These are phyloP conservation scores for Suillus sp. DNA, from an alignment of 768 basidiomycete genomes.

Conservation along the genomic window DNA sequence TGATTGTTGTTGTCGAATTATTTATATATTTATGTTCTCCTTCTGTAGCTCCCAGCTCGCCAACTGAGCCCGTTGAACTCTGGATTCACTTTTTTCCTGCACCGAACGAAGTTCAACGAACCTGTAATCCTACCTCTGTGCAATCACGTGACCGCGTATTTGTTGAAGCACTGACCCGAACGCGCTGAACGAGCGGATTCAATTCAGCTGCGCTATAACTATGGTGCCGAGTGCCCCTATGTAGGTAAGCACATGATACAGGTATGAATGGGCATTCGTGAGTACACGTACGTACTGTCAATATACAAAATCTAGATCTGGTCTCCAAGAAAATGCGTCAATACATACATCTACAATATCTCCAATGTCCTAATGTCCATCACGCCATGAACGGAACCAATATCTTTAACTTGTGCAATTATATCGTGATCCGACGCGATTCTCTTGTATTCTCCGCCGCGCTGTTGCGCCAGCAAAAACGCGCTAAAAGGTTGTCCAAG, in stretches of 20 bases:
- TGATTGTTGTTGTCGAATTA: background rate
- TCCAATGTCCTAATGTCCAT: background rate
- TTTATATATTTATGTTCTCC: constrained; percentile 6
- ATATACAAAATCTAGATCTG: background rate
- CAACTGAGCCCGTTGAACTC: background rate
- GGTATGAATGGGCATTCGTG: too few relatives aligned
- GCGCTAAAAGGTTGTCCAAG: background rate
- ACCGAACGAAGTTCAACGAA: background rate
- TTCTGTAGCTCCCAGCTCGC: background rate
- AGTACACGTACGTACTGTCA: background rate
- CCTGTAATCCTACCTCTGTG: too few relatives aligned
- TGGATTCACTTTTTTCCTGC: background rate
- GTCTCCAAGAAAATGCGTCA: background rate
- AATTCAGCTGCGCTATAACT: background rate
- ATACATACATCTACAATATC: background rate
- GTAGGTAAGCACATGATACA: background rate
- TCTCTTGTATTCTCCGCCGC: background rate
- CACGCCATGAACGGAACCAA: background rate
- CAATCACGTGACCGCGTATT: constrained; percentile 3
- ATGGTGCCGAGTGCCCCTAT: background rate
- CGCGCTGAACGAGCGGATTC: background rate
- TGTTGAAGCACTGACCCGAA: background rate
- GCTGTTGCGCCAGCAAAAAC: background rate
- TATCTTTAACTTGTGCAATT: background rate
- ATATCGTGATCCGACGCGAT: background rate